Evolutionary conservation across 2,329 filamentous ascomycete genomes (phyloP), one percentile per base, ranked within the genome.

Genomic region (Parastagonospora nodorum): DNA sequence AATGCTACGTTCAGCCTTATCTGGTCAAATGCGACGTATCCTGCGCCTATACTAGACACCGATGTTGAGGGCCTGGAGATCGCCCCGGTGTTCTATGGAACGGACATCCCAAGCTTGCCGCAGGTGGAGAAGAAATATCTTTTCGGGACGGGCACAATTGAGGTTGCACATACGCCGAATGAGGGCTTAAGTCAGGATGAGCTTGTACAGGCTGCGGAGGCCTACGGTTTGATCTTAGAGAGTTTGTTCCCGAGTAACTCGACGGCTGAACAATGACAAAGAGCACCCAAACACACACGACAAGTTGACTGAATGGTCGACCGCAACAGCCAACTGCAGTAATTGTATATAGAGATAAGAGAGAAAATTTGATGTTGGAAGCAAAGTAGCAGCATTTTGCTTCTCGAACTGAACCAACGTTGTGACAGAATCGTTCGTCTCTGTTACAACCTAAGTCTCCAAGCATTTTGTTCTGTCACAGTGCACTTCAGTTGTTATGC

Each of bases 71-170:
- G 61, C 1, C 14, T 66, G 38, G 57, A 64, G n/a, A 50, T 55
- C 5, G 63, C 60, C 35, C 60, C 58, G 4, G 60, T 66, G n/a
- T 64, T 60, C 12, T 66, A 53, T 30, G 61, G 63, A 4, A 66
- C 63, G 5, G 61, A 66, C 44, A 64, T 66, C 19, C 63, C 63
- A 10, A 47, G 45, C 29, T 43, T 66, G 41, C 58, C 60, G 4
- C 58, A 65, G 19, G 60, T 62, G 10, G 43, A 55, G n/a, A 53
- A 64, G 45, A 57, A 48, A 36, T 66, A 65, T 40, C n/a, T 66
- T 30, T 64, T 54, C 43, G 63, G 63, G 1, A 45, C 55, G 2
- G 61, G 63, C 0, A 57, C 56, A 8, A 67, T 67, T 33, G 51
- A 63, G 40, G 61, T 61, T 1, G 61, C 64, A 2, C 63, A 67